phyloP scores from a whole-genome alignment of 768 basidiomycete genomes.

The Tylopilus intermedius region DNA sequence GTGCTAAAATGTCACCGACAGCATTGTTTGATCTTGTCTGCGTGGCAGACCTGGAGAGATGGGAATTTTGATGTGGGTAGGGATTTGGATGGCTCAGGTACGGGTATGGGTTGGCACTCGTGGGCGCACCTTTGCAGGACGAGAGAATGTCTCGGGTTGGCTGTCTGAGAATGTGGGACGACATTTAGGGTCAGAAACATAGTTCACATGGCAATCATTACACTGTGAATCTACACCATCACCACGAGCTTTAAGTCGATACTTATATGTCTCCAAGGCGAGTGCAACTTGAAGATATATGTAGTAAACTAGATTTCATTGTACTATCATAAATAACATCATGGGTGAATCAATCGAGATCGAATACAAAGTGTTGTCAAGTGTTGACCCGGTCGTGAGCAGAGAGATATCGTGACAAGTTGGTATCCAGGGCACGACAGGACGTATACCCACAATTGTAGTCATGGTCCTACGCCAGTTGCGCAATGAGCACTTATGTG shows the following conservation, averaged over 20 bases:
- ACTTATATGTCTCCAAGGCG: neutral
- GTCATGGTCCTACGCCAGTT: too few species aligned
- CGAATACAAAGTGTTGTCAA: too few species aligned
- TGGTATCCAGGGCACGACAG: neutral
- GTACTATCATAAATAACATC: too few species aligned
- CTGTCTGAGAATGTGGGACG: conserved; percentile 3
- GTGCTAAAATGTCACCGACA: conserved; percentile 36
- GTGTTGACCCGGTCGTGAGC: too few species aligned
- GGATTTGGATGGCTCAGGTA: conserved; percentile 49
- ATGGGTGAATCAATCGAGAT: too few species aligned
- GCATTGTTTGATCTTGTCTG: conserved; percentile 50
- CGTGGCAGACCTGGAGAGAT: conserved; percentile 49
- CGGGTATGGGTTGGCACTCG: conserved; percentile 38
- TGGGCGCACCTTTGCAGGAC: conserved; percentile 17
- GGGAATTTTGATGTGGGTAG: conserved; percentile 61
- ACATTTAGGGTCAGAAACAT: conserved; percentile 9
- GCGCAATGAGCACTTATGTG: conserved; percentile 83
- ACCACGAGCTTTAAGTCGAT: neutral
- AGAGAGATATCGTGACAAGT: neutral
- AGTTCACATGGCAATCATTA: neutral
- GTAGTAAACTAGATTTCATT: too few species aligned
- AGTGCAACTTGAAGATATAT: too few species aligned
- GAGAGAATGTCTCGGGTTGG: conserved; percentile 6
- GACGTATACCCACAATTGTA: too few species aligned
- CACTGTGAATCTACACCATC: neutral